These are phyloP conservation scores for Ramichloridium luteum DNA, from an alignment of 2,329 filamentous ascomycete species.

Conservation along the genomic window DNA sequence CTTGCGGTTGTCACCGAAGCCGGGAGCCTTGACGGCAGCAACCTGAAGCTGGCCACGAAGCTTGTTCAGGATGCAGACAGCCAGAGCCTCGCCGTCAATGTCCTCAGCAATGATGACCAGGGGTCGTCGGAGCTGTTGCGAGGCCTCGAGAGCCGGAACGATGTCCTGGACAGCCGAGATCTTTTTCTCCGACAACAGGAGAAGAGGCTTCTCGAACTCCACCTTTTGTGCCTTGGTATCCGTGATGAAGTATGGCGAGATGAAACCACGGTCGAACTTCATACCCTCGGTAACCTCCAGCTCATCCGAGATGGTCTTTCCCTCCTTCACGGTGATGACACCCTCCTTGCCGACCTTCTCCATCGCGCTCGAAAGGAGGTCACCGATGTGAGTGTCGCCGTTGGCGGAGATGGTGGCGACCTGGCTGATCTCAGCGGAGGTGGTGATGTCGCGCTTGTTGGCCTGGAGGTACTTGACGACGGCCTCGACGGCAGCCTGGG, in stretches of 20 bases:
- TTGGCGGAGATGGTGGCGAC: constrained; percentile 98
- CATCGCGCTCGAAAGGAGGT: constrained; percentile 96
- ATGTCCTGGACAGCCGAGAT: constrained; percentile 99
- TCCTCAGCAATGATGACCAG: constrained; percentile 98
- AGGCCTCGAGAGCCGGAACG: constrained; percentile 92
- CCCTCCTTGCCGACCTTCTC: constrained; percentile 99
- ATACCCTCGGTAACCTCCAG: constrained; percentile 98
- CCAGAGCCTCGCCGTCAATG: constrained; percentile 95
- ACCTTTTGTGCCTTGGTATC: constrained; percentile 98
- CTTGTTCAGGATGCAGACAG: constrained; percentile 99
- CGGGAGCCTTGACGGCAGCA: constrained; percentile 94
- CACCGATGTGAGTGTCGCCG: constrained; percentile 87
- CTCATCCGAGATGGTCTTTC: constrained; percentile 96
- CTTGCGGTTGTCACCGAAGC: constrained; percentile 99
- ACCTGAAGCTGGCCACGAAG: constrained; percentile 98
- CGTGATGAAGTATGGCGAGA: constrained; percentile 99
- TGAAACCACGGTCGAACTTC: constrained; percentile 98
- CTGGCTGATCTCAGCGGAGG: constrained; percentile 91
- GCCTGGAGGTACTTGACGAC: constrained; percentile 88
- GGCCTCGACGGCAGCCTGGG: constrained; percentile 88
- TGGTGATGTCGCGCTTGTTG: constrained; percentile 98
- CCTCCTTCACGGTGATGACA: constrained; percentile 99
- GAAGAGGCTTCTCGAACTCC: constrained; percentile 98
- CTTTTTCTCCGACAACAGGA: constrained; percentile 99
- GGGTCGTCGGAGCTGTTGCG: constrained; percentile 85